These are phyloP conservation scores for Fusarium sp. DNA, from an alignment of 2,329 filamentous ascomycete species.

Conservation along the genomic window DNA sequence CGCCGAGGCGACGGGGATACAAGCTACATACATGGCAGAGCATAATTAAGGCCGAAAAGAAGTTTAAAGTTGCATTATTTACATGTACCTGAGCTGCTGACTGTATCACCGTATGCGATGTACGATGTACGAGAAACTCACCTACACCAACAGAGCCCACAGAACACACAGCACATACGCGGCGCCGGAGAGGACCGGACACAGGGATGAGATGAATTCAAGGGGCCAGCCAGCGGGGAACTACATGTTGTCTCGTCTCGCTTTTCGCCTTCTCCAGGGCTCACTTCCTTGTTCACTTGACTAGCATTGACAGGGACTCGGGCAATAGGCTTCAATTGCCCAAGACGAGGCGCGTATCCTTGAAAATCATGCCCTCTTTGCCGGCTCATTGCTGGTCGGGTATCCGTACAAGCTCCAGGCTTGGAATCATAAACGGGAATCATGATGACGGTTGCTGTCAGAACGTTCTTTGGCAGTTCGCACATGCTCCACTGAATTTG, in stretches of 20 bases:
- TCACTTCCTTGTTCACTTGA: constrained; percentile 18
- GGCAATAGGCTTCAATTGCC: constrained; percentile 8
- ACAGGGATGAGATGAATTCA: constrained; percentile 27
- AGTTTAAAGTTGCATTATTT: constrained; percentile 26
- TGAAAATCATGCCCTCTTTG: constrained; percentile 22
- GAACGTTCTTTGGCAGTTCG: constrained; percentile 13
- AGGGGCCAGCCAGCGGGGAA: constrained; percentile 38
- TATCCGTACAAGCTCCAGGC: constrained; percentile 1
- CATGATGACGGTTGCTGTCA: constrained; percentile 2
- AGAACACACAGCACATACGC: neutral
- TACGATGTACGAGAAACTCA: constrained; percentile 43
- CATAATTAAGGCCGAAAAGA: constrained; percentile 15
- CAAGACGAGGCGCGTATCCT: constrained; percentile 17
- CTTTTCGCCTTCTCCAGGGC: constrained; percentile 26
- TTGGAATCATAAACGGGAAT: constrained; percentile 9
- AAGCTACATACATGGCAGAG: constrained; percentile 8
- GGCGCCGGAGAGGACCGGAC: constrained; percentile 35
- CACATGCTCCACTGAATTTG: too few relatives aligned
- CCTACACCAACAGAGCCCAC: neutral
- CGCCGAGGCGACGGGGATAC: constrained; percentile 18
- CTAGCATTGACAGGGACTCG: constrained; percentile 12
- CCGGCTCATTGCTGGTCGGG: constrained; percentile 2
- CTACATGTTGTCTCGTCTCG: constrained; percentile 28
- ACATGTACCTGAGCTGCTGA: constrained; percentile 32
- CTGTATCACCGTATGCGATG: constrained; percentile 29